Conservation (phyloP, 257 asterid species). For the Echium plantagineum region DNA sequence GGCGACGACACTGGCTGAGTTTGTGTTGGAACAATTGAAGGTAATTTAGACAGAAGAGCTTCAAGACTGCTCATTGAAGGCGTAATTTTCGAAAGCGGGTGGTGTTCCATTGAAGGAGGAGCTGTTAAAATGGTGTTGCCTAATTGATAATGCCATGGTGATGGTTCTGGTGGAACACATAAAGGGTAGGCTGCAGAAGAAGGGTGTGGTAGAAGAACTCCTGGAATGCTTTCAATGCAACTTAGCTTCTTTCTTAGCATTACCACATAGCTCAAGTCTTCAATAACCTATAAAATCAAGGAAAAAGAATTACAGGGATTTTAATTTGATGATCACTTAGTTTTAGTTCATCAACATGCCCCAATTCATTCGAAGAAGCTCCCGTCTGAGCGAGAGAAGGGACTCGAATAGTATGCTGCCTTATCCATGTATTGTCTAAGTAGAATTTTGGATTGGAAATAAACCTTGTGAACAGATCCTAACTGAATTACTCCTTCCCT, state of each 20-base stretch:
- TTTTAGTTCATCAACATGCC: too few species aligned
- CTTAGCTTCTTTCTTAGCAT: constrained; percentile 74
- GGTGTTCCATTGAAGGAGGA: constrained; percentile 22
- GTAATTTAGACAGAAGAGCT: constrained; percentile 85
- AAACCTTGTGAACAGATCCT: constrained; percentile 88
- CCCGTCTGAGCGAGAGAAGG: too few species aligned
- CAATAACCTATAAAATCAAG: constrained; percentile 45
- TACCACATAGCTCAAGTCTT: constrained; percentile 87
- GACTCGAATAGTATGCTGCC: too few species aligned
- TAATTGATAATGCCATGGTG: constrained; percentile 33
- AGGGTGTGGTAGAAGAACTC: constrained; percentile 88
- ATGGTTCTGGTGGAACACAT: constrained; percentile 25
- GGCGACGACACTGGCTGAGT: constrained; percentile 22
- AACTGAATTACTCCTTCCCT: constrained; percentile 95
- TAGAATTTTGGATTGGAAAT: background rate
- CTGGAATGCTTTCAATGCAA: constrained; percentile 95
- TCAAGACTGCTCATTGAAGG: constrained; percentile 98
- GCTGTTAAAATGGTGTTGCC: constrained; percentile 11
- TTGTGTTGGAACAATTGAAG: constrained; percentile 54
- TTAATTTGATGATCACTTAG: too few species aligned
- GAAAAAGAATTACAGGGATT: too few species aligned
- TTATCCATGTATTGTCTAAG: background rate
- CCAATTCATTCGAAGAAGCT: too few species aligned
- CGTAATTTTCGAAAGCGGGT: constrained; percentile 42
- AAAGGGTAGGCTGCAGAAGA: constrained; percentile 52